phyloP scores from a whole-genome alignment of 345 rosid genomes.

The Salix viminalis region DNA sequence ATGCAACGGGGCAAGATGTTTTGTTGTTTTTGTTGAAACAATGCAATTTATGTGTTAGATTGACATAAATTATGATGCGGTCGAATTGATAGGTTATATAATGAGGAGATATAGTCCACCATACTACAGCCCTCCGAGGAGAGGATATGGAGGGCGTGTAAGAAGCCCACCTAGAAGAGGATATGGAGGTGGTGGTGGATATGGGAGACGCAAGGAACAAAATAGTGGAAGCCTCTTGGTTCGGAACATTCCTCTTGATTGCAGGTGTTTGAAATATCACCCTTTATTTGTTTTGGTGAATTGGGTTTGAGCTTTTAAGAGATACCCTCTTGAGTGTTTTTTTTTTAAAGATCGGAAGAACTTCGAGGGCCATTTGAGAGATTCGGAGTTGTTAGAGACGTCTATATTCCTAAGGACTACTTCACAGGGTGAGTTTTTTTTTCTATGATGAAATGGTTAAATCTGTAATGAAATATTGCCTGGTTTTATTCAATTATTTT shows the following conservation, averaged over 20 bases:
- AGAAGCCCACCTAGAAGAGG: slow-evolving; percentile 76
- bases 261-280: slow-evolving; percentile 45
- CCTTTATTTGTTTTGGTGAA: background rate
- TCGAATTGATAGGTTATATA: slow-evolving; percentile 14
- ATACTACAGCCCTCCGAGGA: slow-evolving; percentile 83
- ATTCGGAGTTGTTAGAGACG: slow-evolving; percentile 82
- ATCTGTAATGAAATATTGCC: background rate
- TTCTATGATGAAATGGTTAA: background rate
- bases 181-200: slow-evolving; percentile 55
- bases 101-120: slow-evolving; percentile 93
- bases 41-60: background rate
- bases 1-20: background rate
- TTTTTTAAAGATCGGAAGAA: slow-evolving; percentile 73
- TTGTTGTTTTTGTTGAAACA: background rate
- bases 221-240: slow-evolving; percentile 79
- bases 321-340: background rate
- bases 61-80: background rate
- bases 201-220: slow-evolving; percentile 72
- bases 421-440: slow-evolving; percentile 68
- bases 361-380: slow-evolving; percentile 81
- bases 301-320: background rate
- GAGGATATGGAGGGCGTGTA: slow-evolving; percentile 72
- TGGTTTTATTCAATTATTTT: background rate
- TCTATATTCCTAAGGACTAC: slow-evolving; percentile 87
- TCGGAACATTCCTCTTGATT: slow-evolving; percentile 88